Base-by-base conservation (phyloP, 768 basidiomycete genomes). In the Pluteus cervinus region DNA sequence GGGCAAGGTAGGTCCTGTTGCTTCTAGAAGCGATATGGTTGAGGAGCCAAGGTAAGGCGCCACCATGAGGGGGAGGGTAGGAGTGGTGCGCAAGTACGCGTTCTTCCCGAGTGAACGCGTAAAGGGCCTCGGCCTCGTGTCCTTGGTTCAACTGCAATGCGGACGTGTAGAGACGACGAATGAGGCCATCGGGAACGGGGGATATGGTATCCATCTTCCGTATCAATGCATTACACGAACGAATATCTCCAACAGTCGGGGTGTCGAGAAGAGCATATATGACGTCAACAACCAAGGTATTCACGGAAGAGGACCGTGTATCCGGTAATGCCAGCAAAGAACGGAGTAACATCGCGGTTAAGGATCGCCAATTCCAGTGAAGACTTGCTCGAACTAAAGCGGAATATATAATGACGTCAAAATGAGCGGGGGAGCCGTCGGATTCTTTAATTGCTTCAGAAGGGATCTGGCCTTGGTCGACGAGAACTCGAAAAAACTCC, bases 31-130 rank as follows among this genome's bases (percentile, higher is more conserved):
- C 50, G 11, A 81, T 59, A 51, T 69, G 51, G 3, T 57, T 41
- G 61, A 84, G 64, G n/a, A 83, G 53, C 73, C 74, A 81, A 12
- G 63, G 50, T 34, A 80, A 45, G 2, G 69, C 50, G 7, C 43
- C 29, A 20, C 66, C 69, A 26, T 57, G 59, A 4, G 84, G 83
- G 14, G 69, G 52, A 4, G 76, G 73, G 41, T 78, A 80, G 3
- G 45, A 39, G 36, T 61, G 61, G n/a, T 45, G 43, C 15, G 49
- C 40, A 31, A 52, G 48, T 30, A 68, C 55, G 16, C 42, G 41
- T 12, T 43, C 42, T 7, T 59, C 54, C 10, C 66, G 69, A 4
- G 73, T 64, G 44, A 66, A 68, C 0, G 53, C 45, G 48, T 79
- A 83, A 25, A 85, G 54, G 9, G 42, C 36, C 29, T 61, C 55